phyloP scores from a whole-genome alignment of 805 yeast species.

The Lipomyces kockii region DNA sequence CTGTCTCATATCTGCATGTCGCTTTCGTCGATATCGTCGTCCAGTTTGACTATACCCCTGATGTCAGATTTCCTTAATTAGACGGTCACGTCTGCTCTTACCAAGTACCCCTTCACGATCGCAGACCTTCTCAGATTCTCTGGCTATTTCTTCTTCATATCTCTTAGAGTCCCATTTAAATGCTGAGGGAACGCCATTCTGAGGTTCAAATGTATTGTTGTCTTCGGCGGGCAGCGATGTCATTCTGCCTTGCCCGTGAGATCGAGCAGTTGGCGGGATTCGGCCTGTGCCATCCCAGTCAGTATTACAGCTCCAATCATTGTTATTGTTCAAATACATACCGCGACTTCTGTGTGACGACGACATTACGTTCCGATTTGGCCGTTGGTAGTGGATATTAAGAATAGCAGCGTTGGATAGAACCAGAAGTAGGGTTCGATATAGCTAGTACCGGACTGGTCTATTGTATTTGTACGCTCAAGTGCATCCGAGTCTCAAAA shows the following conservation, averaged over 20 bases:
- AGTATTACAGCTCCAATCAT: not conserved
- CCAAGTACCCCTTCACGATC: constrained; percentile 8
- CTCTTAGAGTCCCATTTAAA: constrained; percentile 20
- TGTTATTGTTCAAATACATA: not conserved
- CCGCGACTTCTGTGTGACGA: not conserved
- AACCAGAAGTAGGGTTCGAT: too few species aligned
- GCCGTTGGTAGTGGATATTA: not conserved
- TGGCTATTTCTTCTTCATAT: constrained; percentile 19
- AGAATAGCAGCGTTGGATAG: not conserved
- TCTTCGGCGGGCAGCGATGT: constrained; percentile 21
- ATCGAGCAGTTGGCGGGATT: not conserved
- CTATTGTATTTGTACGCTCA: too few species aligned
- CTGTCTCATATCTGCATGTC: constrained; percentile 10
- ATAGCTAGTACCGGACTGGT: too few species aligned
- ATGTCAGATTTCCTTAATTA: not conserved
- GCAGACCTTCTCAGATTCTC: constrained; percentile 9
- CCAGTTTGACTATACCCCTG: not conserved
- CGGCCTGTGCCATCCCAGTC: not conserved
- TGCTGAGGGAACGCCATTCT: constrained; percentile 6
- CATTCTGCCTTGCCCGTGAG: constrained; percentile 1
- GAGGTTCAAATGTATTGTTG: not conserved
- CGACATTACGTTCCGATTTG: not conserved
- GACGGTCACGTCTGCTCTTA: not conserved
- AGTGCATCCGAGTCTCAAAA: too few species aligned
- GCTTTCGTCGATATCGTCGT: constrained; percentile 21